These are phyloP conservation scores for Choanephora cucurbitarum DNA, from an alignment of 371 early-diverging fungal genomes.

Conservation along the genomic window DNA sequence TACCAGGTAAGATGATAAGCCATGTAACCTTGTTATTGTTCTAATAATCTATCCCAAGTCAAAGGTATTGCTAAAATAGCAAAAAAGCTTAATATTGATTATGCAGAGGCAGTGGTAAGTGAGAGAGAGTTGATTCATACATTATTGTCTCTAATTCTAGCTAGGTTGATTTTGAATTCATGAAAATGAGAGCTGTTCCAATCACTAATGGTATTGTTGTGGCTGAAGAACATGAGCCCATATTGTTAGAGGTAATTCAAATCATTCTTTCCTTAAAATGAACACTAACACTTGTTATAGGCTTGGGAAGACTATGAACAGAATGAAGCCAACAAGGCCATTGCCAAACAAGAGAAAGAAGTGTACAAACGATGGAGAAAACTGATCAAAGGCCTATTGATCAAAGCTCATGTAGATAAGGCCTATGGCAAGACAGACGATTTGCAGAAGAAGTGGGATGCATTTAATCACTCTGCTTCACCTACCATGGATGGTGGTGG, in stretches of 20 bases:
- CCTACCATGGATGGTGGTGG: neutral
- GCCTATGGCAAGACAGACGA: slow-evolving; percentile 40
- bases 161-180: slow-evolving; percentile 77
- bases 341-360: slow-evolving; percentile 53
- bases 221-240: slow-evolving; percentile 54
- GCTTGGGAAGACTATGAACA: slow-evolving; percentile 53
- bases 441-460: neutral
- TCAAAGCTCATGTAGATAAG: slow-evolving; percentile 53
- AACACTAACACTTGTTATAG: slow-evolving; percentile 22
- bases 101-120: slow-evolving; percentile 76
- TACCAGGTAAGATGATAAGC: slow-evolving; percentile 64
- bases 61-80: slow-evolving; percentile 67
- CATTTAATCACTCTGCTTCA: neutral
- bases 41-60: too few relatives aligned
- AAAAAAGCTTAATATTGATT: slow-evolving; percentile 74
- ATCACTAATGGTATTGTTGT: slow-evolving; percentile 76
- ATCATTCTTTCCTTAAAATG: neutral
- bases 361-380: slow-evolving; percentile 62
- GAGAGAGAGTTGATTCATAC: too few relatives aligned
- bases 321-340: slow-evolving; percentile 43
- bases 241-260: slow-evolving; percentile 62
- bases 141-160: too few relatives aligned
- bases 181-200: slow-evolving; percentile 65
- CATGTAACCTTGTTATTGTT: neutral
- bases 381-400: slow-evolving; percentile 54